Evolutionary conservation across 2,329 filamentous ascomycete species (phyloP).

Genomic region (Pseudogymnoascus sp.): DNA sequence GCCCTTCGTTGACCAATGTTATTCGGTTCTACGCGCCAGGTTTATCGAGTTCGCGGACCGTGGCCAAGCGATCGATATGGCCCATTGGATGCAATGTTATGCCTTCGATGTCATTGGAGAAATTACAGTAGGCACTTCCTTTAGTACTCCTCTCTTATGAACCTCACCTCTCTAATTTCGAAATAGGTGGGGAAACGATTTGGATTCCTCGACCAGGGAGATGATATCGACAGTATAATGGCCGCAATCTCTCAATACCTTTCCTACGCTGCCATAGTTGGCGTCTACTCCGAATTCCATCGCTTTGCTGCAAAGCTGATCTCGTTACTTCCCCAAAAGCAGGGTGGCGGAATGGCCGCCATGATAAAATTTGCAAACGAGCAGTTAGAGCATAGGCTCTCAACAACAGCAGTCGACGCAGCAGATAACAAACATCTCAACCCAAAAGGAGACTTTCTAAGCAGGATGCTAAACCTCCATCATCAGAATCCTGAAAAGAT

Average conservation of each 20-base stretch:
- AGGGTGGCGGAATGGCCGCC: neutral
- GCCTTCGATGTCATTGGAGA: neutral
- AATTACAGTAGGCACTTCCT: neutral
- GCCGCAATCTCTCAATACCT: neutral
- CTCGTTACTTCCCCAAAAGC: neutral
- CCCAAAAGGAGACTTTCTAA: neutral
- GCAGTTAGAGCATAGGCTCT: neutral
- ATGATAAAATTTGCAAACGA: neutral
- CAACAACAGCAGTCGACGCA: neutral
- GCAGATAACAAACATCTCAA: neutral
- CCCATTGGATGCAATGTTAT: neutral
- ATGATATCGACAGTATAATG: neutral
- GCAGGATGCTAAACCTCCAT: neutral
- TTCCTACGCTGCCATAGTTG: neutral
- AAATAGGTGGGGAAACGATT: neutral
- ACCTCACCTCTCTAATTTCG: neutral
- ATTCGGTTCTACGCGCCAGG: neutral
- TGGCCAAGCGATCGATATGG: neutral
- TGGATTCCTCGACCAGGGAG: neutral
- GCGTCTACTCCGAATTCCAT: neutral
- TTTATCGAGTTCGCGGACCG: neutral
- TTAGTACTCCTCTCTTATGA: neutral
- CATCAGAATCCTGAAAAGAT: neutral
- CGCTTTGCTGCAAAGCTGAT: neutral
- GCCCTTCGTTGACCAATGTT: conserved; percentile 32